Percentiles rank a stretch among this genome's conserved stretches.
These are phyloP conservation scores for Hygrocybe coccinea DNA, from an alignment of 768 basidiomycete genomes.

Conservation along the genomic window DNA sequence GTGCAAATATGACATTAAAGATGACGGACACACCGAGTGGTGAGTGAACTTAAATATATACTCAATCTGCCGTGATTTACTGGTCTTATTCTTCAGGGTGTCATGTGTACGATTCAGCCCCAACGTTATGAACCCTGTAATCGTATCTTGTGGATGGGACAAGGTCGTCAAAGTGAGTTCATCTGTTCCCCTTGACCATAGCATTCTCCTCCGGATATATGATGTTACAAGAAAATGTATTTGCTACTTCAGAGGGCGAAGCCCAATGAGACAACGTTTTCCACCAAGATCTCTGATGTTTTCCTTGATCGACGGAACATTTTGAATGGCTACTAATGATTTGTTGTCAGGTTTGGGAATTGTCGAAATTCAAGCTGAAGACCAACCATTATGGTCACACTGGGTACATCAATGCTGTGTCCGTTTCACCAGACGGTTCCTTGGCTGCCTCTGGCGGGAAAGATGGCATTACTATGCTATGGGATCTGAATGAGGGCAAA, in stretches of 20 bases:
- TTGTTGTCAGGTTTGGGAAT: conserved; percentile 86
- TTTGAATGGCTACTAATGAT: conserved; percentile 8
- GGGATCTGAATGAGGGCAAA: conserved; percentile 99
- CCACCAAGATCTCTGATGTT: conserved; percentile 74
- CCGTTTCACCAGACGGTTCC: conserved; percentile 98
- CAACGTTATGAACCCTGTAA: conserved; percentile 94
- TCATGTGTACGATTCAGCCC: conserved; percentile 99
- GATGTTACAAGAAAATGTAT: conserved; percentile 49
- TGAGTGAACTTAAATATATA: conserved; percentile 24
- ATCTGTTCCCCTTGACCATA: conserved; percentile 4
- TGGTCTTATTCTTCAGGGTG: conserved; percentile 54
- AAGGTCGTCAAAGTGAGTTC: conserved; percentile 95
- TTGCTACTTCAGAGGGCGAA: conserved; percentile 84
- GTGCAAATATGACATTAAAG: conserved; percentile 99
- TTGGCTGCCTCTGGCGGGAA: conserved; percentile 99
- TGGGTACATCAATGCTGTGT: conserved; percentile 97
- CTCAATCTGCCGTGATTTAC: neutral
- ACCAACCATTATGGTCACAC: conserved; percentile 99
- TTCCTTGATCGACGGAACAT: conserved; percentile 10
- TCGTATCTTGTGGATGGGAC: conserved; percentile 99
- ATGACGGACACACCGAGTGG: conserved; percentile 98
- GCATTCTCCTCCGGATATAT: conserved; percentile 22
- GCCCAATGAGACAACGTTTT: conserved; percentile 64
- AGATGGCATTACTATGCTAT: conserved; percentile 99
- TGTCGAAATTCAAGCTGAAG: conserved; percentile 99